A percentile compares a stretch with the other conserved stretches of the same genome.
Evolutionary conservation across 192 early-diverging fungal genomes (phyloP).

Genomic region (Coemansia asiatica): DNA sequence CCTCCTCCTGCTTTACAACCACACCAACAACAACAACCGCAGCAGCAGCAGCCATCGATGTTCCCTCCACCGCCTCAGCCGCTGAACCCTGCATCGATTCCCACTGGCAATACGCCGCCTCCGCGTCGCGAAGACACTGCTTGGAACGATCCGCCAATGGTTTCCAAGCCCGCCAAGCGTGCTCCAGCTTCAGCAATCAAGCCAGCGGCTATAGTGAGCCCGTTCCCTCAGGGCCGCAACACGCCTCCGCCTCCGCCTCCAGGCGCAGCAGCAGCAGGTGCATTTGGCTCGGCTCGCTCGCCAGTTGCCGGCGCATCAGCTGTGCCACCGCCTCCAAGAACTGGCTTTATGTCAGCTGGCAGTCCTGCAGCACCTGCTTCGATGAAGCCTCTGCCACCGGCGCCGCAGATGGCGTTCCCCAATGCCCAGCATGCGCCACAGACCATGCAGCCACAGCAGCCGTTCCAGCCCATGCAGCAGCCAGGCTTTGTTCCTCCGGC

Average conservation of each 20-base stretch:
- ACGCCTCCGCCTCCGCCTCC: conserved; percentile 42
- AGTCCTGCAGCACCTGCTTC: background rate
- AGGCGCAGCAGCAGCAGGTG: conserved; percentile 10
- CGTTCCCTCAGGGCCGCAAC: conserved; percentile 39
- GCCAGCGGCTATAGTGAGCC: conserved; percentile 35
- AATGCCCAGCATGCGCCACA: conserved; percentile 26
- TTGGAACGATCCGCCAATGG: conserved; percentile 45
- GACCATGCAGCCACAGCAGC: conserved; percentile 42
- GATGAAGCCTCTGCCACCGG: conserved; percentile 13
- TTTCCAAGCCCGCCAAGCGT: conserved; percentile 32
- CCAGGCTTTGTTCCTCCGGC: conserved; percentile 11
- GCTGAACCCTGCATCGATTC: conserved; percentile 39
- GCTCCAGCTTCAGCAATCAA: conserved; percentile 11
- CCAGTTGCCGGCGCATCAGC: conserved; percentile 5
- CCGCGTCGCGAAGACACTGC: conserved; percentile 31
- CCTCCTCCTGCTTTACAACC: background rate
- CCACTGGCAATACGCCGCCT: conserved; percentile 36
- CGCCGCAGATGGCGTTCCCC: conserved; percentile 16
- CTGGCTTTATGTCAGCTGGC: conserved; percentile 11
- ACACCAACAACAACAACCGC: background rate
- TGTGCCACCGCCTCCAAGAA: conserved; percentile 26
- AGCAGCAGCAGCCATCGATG: conserved; percentile 13
- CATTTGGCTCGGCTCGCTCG: conserved; percentile 21
- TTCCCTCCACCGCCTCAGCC: conserved; percentile 52
- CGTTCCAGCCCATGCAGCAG: conserved; percentile 29